Base-by-base conservation (phyloP, 108 stramenopile genomes). In the Pelagomonas calceolata region DNA sequence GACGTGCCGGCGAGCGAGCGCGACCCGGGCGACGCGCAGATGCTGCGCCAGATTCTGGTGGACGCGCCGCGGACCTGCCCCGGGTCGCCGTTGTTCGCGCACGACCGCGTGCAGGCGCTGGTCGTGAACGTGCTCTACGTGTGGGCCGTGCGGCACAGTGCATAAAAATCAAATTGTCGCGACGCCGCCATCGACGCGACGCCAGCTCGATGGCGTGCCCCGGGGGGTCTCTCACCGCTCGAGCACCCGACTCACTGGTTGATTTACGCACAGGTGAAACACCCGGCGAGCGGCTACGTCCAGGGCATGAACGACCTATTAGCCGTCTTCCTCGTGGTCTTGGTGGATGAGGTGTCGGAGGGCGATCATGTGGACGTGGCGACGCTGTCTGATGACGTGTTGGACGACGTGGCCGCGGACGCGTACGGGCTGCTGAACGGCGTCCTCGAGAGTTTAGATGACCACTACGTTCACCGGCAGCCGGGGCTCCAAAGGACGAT, bases 271-370 rank as follows among this genome's bases (percentile, higher is more conserved):
- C n/a, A n/a, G n/a, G n/a, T n/a, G n/a, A n/a, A n/a, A n/a, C 90
- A 93, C 83, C 98, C 98, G 17, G 96, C 95, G 1, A 84, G 84
- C 66, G 85, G 87, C 34, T 99, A 99, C 75, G 98, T 99, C 30
- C 96, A 97, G 77, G 96, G 98, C 10, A 97, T 99, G 68, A 97
- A 97, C 76, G 98, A 99, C 79, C 74, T 99, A 71, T 88, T 95
- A 12, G 92, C 94, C 33, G 94, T 96, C 14, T 74, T 98, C 44
- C 82, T 94, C 77, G 81, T 85, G 14, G 95, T 96, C 10, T 31
- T 67, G 17, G 68, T 92, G 4, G 77, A 87, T 15, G 87, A 88
- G 43, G 83, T 69, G 31, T 83, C 73, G 78, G 80, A 81, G 78
- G 78, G 81, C 34, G 85, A 92, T 39, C 44, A 72, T 9, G 67